Evolutionary conservation across 179 eudicot species (phyloP).

Genomic region (Actinidia arguta): DNA sequence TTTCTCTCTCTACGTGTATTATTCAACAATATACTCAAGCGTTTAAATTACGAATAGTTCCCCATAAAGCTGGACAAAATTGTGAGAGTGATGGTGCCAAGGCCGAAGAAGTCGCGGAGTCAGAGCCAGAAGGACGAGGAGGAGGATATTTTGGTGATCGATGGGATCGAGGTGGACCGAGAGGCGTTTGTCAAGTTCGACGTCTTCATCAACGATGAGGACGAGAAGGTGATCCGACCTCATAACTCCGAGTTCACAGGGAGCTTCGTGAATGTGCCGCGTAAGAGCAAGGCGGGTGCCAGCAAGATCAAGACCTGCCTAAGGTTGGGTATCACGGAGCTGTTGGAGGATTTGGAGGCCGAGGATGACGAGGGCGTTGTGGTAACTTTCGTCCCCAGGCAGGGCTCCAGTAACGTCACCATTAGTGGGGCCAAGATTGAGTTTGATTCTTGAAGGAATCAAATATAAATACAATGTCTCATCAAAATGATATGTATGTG

Average conservation of each 20-base stretch:
- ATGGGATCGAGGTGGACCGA: conserved; percentile 52
- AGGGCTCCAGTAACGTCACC: conserved; percentile 15
- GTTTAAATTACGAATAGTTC: too few relatives aligned
- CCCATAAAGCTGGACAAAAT: conserved; percentile 45
- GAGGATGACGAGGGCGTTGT: conserved; percentile 42
- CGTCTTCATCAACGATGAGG: conserved; percentile 72
- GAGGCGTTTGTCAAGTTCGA: conserved; percentile 71
- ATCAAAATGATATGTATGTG: too few relatives aligned
- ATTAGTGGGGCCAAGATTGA: conserved; percentile 30
- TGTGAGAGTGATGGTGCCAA: conserved; percentile 34
- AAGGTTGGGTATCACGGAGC: conserved; percentile 39
- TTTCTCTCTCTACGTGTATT: too few relatives aligned
- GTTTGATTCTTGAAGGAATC: conserved; percentile 5
- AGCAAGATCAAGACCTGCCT: conserved; percentile 27
- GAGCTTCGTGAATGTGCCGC: conserved; percentile 70
- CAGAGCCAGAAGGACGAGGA: conserved; percentile 55
- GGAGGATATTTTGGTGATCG: conserved; percentile 68
- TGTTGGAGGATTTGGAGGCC: conserved; percentile 44
- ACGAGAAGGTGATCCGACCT: conserved; percentile 39
- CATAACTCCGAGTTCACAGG: conserved; percentile 69
- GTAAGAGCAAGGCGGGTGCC: conserved; percentile 8
- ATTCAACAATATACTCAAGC: too few relatives aligned
- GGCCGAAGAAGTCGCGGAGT: conserved; percentile 60
- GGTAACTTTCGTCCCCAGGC: conserved; percentile 37
- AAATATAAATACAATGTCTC: too few relatives aligned